phyloP scores from a whole-genome alignment of 805 yeast genomes.

The Torulaspora indica region DNA sequence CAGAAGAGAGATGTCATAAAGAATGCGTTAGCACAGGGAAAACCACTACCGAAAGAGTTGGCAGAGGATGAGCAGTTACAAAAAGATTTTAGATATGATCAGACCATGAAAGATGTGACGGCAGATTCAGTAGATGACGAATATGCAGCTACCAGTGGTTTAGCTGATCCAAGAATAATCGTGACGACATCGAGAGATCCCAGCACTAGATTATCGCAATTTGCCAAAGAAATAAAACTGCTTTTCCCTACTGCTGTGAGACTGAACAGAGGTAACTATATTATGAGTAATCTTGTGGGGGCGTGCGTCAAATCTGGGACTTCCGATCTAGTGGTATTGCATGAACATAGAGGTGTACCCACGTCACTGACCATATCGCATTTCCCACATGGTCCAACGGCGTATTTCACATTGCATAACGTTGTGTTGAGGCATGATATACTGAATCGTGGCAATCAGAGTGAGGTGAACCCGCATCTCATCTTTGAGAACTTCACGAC shows the following conservation, averaged over 20 bases:
- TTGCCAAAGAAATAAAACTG: slow-evolving; percentile 85
- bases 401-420: slow-evolving; percentile 88
- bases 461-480: slow-evolving; percentile 90
- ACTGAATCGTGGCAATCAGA: slow-evolving; percentile 74
- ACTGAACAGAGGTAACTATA: slow-evolving; percentile 87
- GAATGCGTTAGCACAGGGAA: slow-evolving; percentile 87
- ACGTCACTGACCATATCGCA: slow-evolving; percentile 88
- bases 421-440: slow-evolving; percentile 93
- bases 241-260: slow-evolving; percentile 86
- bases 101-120: slow-evolving; percentile 49
- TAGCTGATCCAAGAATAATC: slow-evolving; percentile 82
- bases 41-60: slow-evolving; percentile 80
- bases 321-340: slow-evolving; percentile 78
- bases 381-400: slow-evolving; percentile 98
- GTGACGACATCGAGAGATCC: slow-evolving; percentile 95
- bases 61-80: slow-evolving; percentile 83
- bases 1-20: slow-evolving; percentile 83
- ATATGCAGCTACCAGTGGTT: slow-evolving; percentile 79
- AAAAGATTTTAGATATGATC: slow-evolving; percentile 81
- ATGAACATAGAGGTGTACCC: slow-evolving; percentile 98
- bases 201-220: slow-evolving; percentile 76
- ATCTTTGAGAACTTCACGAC: slow-evolving; percentile 86
- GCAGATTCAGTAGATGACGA: slow-evolving; percentile 76
- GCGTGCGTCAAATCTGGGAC: slow-evolving; percentile 79
- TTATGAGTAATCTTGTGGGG: slow-evolving; percentile 76